These are phyloP conservation scores for Chiua virens DNA, from an alignment of 768 basidiomycete species.

Conservation along the genomic window DNA sequence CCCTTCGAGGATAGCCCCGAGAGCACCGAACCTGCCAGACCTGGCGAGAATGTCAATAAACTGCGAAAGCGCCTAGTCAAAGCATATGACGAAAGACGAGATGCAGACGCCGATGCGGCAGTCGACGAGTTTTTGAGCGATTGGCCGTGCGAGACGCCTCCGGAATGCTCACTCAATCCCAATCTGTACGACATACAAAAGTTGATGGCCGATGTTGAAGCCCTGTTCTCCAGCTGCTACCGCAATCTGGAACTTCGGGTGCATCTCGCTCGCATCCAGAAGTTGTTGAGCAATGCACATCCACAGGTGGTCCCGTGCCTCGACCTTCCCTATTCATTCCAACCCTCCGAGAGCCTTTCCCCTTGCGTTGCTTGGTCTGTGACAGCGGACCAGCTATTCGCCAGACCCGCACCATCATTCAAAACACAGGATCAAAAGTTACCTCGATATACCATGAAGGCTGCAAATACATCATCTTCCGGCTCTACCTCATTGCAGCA, in stretches of 20 bases:
- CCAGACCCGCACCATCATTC: not conserved
- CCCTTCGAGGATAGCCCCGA: conserved; percentile 9
- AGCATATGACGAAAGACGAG: not conserved
- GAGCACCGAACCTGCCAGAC: not conserved
- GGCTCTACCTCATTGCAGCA: not conserved
- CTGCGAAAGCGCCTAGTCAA: not conserved
- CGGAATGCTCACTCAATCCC: not conserved
- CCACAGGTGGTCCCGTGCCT: not conserved
- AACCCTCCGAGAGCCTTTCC: not conserved
- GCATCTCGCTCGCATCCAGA: conserved; percentile 12
- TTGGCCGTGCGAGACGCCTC: conserved; percentile 17
- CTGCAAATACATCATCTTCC: not conserved
- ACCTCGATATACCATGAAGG: not conserved
- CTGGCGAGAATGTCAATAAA: not conserved
- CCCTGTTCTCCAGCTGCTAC: conserved; percentile 15
- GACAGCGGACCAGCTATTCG: not conserved
- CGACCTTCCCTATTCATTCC: not conserved
- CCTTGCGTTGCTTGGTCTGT: not conserved
- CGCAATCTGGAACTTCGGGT: conserved; percentile 8
- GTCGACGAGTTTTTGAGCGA: not conserved
- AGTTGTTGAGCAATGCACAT: conserved; percentile 1
- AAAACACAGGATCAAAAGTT: not conserved
- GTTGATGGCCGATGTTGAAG: not conserved
- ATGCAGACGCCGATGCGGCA: not conserved
- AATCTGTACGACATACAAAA: conserved; percentile 1